These are phyloP conservation scores for Litsea cubeba DNA, from an alignment of 164 flowering plant genomes.

Conservation along the genomic window DNA sequence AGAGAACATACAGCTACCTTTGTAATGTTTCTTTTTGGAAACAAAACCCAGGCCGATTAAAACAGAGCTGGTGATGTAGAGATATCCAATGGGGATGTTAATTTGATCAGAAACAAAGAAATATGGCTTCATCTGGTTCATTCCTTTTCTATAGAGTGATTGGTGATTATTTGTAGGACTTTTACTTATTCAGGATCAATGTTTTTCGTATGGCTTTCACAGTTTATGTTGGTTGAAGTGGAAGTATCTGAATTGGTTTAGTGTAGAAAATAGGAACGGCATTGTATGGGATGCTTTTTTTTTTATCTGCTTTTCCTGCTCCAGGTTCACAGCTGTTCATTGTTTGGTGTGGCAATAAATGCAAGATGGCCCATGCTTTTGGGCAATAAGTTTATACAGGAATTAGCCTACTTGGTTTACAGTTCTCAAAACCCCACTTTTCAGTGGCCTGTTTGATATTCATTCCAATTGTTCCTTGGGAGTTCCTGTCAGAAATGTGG, in stretches of 20 bases:
- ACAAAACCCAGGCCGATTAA: background rate
- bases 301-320: background rate
- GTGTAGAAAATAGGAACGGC: background rate
- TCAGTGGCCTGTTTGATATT: background rate
- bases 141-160: background rate
- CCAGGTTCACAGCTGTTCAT: background rate
- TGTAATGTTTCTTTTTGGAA: background rate
- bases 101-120: no score
- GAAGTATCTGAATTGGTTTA: background rate
- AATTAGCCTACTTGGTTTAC: background rate
- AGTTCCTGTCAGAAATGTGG: no score
- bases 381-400: background rate
- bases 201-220: background rate
- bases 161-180: background rate
- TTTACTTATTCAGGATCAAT: background rate
- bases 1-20: no score
- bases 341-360: background rate
- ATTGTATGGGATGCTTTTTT: background rate
- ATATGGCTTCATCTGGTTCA: background rate
- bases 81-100: background rate
- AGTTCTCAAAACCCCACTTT: no score
- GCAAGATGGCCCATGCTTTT: background rate
- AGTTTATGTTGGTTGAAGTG: background rate
- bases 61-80: background rate
- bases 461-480: background rate